phyloP scores from a whole-genome alignment of 2,329 filamentous ascomycete genomes.

The Thielaviopsis punctulata region DNA sequence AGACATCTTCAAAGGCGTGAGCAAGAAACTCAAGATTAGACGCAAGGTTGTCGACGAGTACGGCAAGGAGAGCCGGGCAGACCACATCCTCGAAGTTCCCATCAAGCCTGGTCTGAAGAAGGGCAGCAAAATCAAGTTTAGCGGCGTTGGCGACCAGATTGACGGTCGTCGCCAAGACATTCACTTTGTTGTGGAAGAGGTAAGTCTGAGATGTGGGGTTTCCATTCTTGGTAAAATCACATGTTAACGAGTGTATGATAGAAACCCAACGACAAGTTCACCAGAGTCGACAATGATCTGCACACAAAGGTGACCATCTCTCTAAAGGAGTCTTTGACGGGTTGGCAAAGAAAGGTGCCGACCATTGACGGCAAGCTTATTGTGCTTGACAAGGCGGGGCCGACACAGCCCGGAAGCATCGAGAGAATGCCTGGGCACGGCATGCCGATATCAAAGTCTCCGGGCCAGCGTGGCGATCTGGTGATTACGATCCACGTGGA shows the following conservation, averaged over 20 bases:
- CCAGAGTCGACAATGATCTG: conserved; percentile 76
- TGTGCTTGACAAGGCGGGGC: conserved; percentile 60
- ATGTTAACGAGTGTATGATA: conserved; percentile 30
- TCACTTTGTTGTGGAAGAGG: conserved; percentile 88
- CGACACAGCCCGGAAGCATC: conserved; percentile 67
- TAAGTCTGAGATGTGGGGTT: conserved; percentile 28
- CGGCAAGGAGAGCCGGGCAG: conserved; percentile 71
- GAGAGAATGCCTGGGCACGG: conserved; percentile 74
- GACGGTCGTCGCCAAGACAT: conserved; percentile 91
- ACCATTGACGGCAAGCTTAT: conserved; percentile 89
- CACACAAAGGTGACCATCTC: conserved; percentile 61
- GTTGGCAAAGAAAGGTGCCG: conserved; percentile 78
- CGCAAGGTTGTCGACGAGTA: conserved; percentile 80
- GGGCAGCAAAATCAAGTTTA: conserved; percentile 96
- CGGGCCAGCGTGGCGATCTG: conserved; percentile 68
- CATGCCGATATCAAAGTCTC: conserved; percentile 90
- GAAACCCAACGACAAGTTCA: conserved; percentile 77
- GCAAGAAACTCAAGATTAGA: conserved; percentile 98
- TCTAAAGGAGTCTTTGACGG: conserved; percentile 85
- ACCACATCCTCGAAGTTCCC: conserved; percentile 82
- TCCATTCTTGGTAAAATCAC: not conserved
- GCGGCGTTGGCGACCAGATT: conserved; percentile 92
- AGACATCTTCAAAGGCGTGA: conserved; percentile 70
- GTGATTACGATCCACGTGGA: conserved; percentile 82
- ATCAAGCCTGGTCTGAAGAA: conserved; percentile 94